Evolutionary conservation across 2,329 filamentous ascomycete species (phyloP), one percentile per base, ranked within the genome.

Genomic region (Juglanconis juglandina): DNA sequence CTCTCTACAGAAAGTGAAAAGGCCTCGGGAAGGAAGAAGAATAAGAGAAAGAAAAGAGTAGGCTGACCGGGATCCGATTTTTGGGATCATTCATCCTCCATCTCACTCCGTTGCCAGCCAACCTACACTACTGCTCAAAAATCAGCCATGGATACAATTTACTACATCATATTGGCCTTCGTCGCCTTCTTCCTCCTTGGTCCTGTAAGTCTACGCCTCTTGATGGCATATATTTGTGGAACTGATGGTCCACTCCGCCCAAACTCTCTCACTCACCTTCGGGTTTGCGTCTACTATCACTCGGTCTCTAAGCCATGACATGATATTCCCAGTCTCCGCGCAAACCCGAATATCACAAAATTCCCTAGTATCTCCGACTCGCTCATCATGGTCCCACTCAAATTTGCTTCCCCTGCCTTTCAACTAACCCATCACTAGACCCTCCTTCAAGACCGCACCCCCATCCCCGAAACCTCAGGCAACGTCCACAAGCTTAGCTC

Each of bases 391-490:
- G 24, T 24, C 24, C 24, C 24, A 1, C 24, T 24, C 24, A 24
- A 24, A 24, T 24, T 24, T 2, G 39, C 13, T 7, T 13, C 17
- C 3, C 11, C n/a, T 39, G 50, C 6, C 14, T 13, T 9, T 9
- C 8, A 14, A 41, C 52, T 56, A 24, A 62, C 53, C 14, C 4
- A 1, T 13, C 3, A 13, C 5, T 49, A 67, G 66, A 32, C 64
- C 10, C 24, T 68, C 10, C 64, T 70, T 37, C 62, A 63, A 10
- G 66, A 69, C 56, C 68, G 68, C 59, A 64, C 69, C 9, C 74
- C 75, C 48, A 77, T 77, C 58, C 74, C 74, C 8, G 75, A 77
- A 51, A 75, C 73, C 0, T 77, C 75, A 0, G 70, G 68, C 56
- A 70, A 75, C 17, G 73, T 76, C n/a, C 67, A 67, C 59, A 75